These are phyloP conservation scores for Pythium coloratum DNA, from an alignment of 352 stramenopile species.

Conservation along the genomic window DNA sequence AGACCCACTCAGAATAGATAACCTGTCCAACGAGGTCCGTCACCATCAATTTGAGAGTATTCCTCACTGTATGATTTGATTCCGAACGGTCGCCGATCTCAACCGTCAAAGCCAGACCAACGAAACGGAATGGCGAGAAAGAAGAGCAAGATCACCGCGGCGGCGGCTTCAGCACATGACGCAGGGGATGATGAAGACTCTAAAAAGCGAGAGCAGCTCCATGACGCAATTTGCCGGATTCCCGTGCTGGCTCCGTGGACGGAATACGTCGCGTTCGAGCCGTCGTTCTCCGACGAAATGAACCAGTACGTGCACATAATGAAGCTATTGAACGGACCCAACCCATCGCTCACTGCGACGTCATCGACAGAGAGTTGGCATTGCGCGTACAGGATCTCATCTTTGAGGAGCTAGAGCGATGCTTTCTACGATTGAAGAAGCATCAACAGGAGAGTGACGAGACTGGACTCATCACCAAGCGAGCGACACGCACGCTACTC, in stretches of 20 bases:
- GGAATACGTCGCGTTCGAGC: conserved; percentile 38
- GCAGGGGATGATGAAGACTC: not conserved
- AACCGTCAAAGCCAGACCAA: not conserved
- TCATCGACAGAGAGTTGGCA: conserved; percentile 38
- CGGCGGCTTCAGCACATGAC: not conserved
- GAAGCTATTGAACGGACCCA: not conserved
- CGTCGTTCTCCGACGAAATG: conserved; percentile 46
- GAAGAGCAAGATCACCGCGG: not conserved
- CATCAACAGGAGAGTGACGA: conserved; percentile 44
- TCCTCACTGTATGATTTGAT: not conserved
- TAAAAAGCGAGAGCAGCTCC: conserved; percentile 5
- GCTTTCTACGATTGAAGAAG: conserved; percentile 45
- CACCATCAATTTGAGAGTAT: not conserved
- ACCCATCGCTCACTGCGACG: not conserved
- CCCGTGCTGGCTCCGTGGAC: conserved; percentile 52
- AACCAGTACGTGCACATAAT: conserved; percentile 33
- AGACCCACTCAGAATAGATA: conserved; percentile 15
- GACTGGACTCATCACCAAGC: conserved; percentile 42
- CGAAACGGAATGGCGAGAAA: not conserved
- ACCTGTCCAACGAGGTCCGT: not conserved
- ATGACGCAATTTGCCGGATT: conserved; percentile 32
- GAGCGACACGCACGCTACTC: conserved; percentile 44
- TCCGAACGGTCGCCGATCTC: conserved; percentile 4
- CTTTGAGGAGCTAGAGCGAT: conserved; percentile 38
- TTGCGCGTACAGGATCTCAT: conserved; percentile 41